Evolutionary conservation across 2,329 filamentous ascomycete genomes (phyloP).

Genomic region (Alternaria novae-zelandiae): DNA sequence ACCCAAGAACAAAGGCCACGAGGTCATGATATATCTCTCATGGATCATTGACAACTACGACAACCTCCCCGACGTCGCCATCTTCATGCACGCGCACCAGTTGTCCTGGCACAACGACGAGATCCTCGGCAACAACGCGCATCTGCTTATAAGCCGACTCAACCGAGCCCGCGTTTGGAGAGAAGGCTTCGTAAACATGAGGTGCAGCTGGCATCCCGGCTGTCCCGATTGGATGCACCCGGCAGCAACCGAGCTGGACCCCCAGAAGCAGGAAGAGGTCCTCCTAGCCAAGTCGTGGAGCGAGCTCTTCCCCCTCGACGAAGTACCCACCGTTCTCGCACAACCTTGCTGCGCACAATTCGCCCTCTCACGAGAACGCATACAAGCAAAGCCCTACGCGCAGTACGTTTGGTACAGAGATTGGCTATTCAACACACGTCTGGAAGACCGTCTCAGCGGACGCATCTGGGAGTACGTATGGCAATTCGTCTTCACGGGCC

Average conservation of each 20-base stretch:
- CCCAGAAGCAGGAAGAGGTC: conserved; percentile 53
- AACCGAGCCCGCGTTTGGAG: conserved; percentile 55
- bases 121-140: conserved; percentile 52
- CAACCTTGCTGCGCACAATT: conserved; percentile 71
- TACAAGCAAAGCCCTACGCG: conserved; percentile 59
- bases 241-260: conserved; percentile 47
- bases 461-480: conserved; percentile 70
- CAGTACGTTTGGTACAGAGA: conserved; percentile 65
- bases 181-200: conserved; percentile 62
- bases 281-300: conserved; percentile 55
- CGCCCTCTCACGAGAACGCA: conserved; percentile 64
- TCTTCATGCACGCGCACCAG: conserved; percentile 69
- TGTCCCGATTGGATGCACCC: conserved; percentile 63
- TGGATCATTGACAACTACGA: conserved; percentile 70
- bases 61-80: conserved; percentile 61
- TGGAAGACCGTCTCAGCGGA: conserved; percentile 63
- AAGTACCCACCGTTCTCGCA: conserved; percentile 58
- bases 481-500: conserved; percentile 66
- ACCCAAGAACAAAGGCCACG: conserved; percentile 66
- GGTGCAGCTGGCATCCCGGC: conserved; percentile 61
- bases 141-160: conserved; percentile 54
- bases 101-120: conserved; percentile 65
- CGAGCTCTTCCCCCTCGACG: conserved; percentile 56
- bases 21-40: conserved; percentile 67
- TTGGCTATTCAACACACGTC: conserved; percentile 65